Percentiles rank a stretch among this genome's conserved stretches.
These are phyloP conservation scores for Russula olivacea DNA, from an alignment of 768 basidiomycete genomes.

Conservation along the genomic window DNA sequence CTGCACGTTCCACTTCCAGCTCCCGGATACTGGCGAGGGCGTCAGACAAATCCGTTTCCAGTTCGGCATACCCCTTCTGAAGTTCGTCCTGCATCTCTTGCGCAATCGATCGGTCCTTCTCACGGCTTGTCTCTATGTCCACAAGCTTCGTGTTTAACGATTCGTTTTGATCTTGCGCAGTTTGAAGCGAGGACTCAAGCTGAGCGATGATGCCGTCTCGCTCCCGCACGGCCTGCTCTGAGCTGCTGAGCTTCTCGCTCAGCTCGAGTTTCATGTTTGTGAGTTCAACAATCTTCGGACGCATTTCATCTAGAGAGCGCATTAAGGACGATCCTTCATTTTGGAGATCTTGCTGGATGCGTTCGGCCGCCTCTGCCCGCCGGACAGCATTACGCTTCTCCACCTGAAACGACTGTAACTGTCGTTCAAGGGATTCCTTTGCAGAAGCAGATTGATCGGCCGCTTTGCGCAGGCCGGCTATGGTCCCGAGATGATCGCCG, in stretches of 20 bases:
- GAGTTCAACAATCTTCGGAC: no score
- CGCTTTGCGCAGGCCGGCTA: conserved; percentile 53
- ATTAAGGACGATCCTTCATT: no score
- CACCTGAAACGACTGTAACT: conserved; percentile 54
- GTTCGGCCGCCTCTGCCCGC: conserved; percentile 71
- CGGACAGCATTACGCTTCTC: conserved; percentile 59
- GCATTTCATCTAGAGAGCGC: no score
- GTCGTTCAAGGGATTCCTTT: conserved; percentile 46
- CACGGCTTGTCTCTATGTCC: conserved; percentile 41
- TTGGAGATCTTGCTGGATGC: no score
- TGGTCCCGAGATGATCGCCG: conserved; percentile 40
- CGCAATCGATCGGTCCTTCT: conserved; percentile 47
- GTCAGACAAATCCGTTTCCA: conserved; percentile 57
- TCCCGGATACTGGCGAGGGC: conserved; percentile 48
- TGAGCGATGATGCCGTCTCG: conserved; percentile 54
- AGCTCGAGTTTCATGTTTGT: conserved; percentile 62
- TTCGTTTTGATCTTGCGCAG: conserved; percentile 47
- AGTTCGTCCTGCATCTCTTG: conserved; percentile 51
- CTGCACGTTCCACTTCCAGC: conserved; percentile 61
- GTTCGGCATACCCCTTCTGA: conserved; percentile 53
- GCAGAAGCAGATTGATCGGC: conserved; percentile 51
- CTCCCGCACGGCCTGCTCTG: conserved; percentile 49
- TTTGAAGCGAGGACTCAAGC: conserved; percentile 55
- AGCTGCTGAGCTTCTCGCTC: conserved; percentile 52
- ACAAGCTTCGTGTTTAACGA: conserved; percentile 41